Percentiles rank a stretch among this genome's conserved stretches.
These are phyloP conservation scores for Coemansia sp. DNA, from an alignment of 192 early-diverging fungal genomes.

Conservation along the genomic window DNA sequence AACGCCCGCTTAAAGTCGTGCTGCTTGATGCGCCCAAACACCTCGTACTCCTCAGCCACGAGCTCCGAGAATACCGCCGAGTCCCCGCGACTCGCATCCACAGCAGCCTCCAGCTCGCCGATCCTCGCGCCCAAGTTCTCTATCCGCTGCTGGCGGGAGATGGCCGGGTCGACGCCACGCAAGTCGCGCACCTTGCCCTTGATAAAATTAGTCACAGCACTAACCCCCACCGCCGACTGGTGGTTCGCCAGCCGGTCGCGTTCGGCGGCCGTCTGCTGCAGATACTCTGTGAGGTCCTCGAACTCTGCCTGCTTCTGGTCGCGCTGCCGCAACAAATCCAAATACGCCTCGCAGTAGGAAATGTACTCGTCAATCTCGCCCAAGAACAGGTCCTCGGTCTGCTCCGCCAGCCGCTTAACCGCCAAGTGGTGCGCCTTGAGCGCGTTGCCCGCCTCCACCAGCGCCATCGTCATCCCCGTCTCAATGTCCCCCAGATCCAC, in stretches of 20 bases:
- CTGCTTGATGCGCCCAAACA: slow-evolving; percentile 78
- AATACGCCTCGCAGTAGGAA: slow-evolving; percentile 49
- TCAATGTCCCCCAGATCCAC: slow-evolving; percentile 78
- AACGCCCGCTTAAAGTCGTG: slow-evolving; percentile 77
- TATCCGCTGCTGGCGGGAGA: slow-evolving; percentile 76
- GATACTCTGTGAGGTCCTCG: slow-evolving; percentile 80
- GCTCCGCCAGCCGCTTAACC: slow-evolving; percentile 65
- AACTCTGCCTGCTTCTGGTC: slow-evolving; percentile 97
- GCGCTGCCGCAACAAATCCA: slow-evolving; percentile 71
- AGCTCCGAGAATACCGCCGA: slow-evolving; percentile 73
- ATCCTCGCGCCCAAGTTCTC: slow-evolving; percentile 71
- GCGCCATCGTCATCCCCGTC: slow-evolving; percentile 74
- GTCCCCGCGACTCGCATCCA: slow-evolving; percentile 71
- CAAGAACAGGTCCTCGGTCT: slow-evolving; percentile 61
- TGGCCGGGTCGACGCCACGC: slow-evolving; percentile 81
- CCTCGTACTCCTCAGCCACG: slow-evolving; percentile 77
- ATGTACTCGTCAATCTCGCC: slow-evolving; percentile 83
- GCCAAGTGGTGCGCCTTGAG: slow-evolving; percentile 65
- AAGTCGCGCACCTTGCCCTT: slow-evolving; percentile 88
- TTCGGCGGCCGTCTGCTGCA: slow-evolving; percentile 70
- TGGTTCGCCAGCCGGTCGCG: slow-evolving; percentile 67
- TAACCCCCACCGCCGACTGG: slow-evolving; percentile 58
- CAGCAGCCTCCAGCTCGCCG: slow-evolving; percentile 74
- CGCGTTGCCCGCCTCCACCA: slow-evolving; percentile 74
- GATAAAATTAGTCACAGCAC: slow-evolving; percentile 70